Conservation (phyloP, 176 grass and related monocot genomes). For the Carex littledalei region DNA sequence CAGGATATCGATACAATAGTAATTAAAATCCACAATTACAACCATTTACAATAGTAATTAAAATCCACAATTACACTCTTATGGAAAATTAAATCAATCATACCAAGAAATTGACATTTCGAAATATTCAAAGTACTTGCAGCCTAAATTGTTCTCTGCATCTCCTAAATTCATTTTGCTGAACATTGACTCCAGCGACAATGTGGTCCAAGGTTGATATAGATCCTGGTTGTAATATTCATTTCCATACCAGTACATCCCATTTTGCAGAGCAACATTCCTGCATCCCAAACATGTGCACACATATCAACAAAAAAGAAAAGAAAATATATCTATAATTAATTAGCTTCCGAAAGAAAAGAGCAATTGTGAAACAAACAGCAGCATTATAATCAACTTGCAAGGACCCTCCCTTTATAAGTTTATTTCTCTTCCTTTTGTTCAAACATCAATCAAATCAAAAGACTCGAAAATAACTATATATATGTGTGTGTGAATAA, state of each 20-base stretch:
- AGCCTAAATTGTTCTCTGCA: constrained; percentile 38
- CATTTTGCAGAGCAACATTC: constrained; percentile 47
- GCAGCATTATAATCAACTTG: background rate
- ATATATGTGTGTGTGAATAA: constrained; percentile 10
- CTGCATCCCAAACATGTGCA: constrained; percentile 15
- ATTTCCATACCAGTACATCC: constrained; percentile 41
- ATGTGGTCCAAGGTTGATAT: constrained; percentile 46
- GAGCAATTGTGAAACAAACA: background rate
- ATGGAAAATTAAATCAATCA: too few relatives aligned
- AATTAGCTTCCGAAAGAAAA: background rate
- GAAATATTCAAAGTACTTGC: constrained; percentile 71
- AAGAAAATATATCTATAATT: background rate
- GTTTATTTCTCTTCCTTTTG: background rate
- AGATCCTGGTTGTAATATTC: constrained; percentile 48
- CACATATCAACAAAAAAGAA: background rate
- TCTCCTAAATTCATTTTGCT: constrained; percentile 24
- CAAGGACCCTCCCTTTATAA: background rate
- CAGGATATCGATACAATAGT: too few relatives aligned
- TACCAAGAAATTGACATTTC: too few relatives aligned
- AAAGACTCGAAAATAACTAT: background rate
- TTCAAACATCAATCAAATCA: background rate
- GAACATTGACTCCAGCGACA: constrained; percentile 42
- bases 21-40: too few relatives aligned
- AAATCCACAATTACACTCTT: too few relatives aligned
- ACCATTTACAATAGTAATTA: too few relatives aligned